Base-by-base conservation (phyloP, 1,284 basidiomycete species). In the Ustilago shanxiensis region DNA sequence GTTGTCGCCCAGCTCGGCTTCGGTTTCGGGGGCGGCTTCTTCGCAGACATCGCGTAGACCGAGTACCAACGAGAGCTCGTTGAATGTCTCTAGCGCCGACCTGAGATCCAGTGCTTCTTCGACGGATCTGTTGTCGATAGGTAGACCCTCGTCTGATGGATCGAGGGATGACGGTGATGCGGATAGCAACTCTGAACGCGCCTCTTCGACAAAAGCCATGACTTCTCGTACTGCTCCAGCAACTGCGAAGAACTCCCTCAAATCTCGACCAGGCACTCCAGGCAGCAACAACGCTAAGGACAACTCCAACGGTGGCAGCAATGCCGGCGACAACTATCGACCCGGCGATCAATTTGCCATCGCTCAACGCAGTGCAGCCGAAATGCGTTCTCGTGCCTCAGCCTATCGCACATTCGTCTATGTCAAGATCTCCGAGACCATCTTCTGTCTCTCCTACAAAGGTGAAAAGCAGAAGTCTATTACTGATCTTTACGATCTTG, bases 371-470 rank as follows among this genome's bases (percentile, higher is more conserved):
- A 79, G 76, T 37, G 86, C 87, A 1, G 79, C 79, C 20, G 87
- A 87, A 77, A 87, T 87, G 89, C 82, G 87, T 8, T 75, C 77
- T 6, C 84, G 89, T 13, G 89, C 89, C 0, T 79, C 85, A 4
- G 68, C 78, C 13, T 88, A 88, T 72, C 84, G 87, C 79, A 95
- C 92, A 7, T 97, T 97, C 79, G 90, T 96, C 45, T 89, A 91
- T 61, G 92, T 97, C 66, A 89, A 90, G 79, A 89, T 98, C 56
- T 90, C 91, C 8, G 92, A 92, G 90, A 93, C 84, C 5, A 88
- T 87, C 51, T 72, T 83, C 24, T 79, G 73, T 44, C 53, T 79
- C 28, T 84, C 80, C 52, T 90, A 89, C 86, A 89, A 89, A 77
- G 88, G 88, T 58, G 89, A 89, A 56, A 87, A 86, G 66, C 83